Evolutionary conservation across 2,329 filamentous ascomycete genomes (phyloP).

Genomic region (Pseudogymnoascus sp.): DNA sequence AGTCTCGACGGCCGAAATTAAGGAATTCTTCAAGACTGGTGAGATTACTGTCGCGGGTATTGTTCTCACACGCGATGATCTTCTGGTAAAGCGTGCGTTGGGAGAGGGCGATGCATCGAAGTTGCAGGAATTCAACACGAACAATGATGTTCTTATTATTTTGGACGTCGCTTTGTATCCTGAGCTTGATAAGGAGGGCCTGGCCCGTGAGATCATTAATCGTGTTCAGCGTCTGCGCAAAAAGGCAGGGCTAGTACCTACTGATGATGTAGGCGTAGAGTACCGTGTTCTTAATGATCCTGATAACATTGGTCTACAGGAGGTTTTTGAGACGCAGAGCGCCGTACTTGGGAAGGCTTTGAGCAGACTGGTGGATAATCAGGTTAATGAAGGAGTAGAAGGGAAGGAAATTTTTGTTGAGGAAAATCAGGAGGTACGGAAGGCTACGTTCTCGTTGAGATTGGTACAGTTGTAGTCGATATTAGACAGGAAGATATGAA

Average conservation of each 20-base stretch:
- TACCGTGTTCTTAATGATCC: constrained; percentile 76
- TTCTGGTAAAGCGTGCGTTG: constrained; percentile 72
- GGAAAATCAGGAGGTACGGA: no score
- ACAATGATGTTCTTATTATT: constrained; percentile 83
- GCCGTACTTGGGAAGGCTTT: no score
- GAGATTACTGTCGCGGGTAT: constrained; percentile 81
- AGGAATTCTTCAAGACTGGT: constrained; percentile 64
- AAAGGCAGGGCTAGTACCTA: constrained; percentile 82
- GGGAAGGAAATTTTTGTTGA: no score
- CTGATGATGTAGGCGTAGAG: constrained; percentile 93
- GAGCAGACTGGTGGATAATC: no score
- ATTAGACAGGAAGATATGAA: no score
- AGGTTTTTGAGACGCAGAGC: no score
- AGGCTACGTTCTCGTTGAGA: no score
- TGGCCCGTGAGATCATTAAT: constrained; percentile 88
- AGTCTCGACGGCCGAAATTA: constrained; percentile 72
- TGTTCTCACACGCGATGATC: constrained; percentile 69
- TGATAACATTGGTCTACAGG: constrained; percentile 58
- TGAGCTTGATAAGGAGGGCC: constrained; percentile 77
- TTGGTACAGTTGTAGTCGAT: no score
- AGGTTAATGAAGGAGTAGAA: no score
- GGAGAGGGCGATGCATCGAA: constrained; percentile 63
- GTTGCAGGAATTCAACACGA: constrained; percentile 77
- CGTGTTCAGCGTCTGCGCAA: constrained; percentile 88
- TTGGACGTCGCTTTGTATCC: constrained; percentile 77